These are phyloP conservation scores for Leccinum imitatum DNA, from an alignment of 768 basidiomycete genomes.

Conservation along the genomic window DNA sequence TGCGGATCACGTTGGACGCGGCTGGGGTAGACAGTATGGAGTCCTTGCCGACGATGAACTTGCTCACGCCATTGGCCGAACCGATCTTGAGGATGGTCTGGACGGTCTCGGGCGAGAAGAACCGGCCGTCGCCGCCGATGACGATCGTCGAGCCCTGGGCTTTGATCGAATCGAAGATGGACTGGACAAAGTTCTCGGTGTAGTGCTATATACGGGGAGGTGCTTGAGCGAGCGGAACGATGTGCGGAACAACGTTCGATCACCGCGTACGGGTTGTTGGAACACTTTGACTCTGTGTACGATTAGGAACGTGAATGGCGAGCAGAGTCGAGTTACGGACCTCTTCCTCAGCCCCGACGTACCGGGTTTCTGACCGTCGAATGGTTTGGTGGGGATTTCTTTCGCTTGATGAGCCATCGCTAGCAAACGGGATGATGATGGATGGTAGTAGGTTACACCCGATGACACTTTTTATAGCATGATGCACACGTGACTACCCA, in stretches of 20 bases:
- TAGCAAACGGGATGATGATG: not conserved
- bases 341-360: slow-evolving; percentile 97
- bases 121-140: slow-evolving; percentile 97
- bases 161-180: slow-evolving; percentile 90
- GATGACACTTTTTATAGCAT: not conserved
- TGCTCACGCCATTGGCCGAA: slow-evolving; percentile 88
- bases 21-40: slow-evolving; percentile 96
- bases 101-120: slow-evolving; percentile 79
- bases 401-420: slow-evolving; percentile 51
- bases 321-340: slow-evolving; percentile 38
- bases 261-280: slow-evolving; percentile 78
- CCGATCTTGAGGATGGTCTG: slow-evolving; percentile 93
- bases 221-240: slow-evolving; percentile 19
- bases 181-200: slow-evolving; percentile 97
- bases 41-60: slow-evolving; percentile 91
- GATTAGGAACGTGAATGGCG: slow-evolving; percentile 21
- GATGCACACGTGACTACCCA: slow-evolving; percentile 33
- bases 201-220: slow-evolving; percentile 66
- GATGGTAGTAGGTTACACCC: not conserved
- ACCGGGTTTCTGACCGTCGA: slow-evolving; percentile 94
- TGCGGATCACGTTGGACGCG: slow-evolving; percentile 92
- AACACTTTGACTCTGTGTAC: slow-evolving; percentile 88
- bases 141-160: slow-evolving; percentile 81
- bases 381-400: slow-evolving; percentile 80
- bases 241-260: slow-evolving; percentile 16